Evolutionary conservation across 225 moss, liverwort and hornwort genomes (phyloP).

Genomic region (Thuidium tamariscinum): DNA sequence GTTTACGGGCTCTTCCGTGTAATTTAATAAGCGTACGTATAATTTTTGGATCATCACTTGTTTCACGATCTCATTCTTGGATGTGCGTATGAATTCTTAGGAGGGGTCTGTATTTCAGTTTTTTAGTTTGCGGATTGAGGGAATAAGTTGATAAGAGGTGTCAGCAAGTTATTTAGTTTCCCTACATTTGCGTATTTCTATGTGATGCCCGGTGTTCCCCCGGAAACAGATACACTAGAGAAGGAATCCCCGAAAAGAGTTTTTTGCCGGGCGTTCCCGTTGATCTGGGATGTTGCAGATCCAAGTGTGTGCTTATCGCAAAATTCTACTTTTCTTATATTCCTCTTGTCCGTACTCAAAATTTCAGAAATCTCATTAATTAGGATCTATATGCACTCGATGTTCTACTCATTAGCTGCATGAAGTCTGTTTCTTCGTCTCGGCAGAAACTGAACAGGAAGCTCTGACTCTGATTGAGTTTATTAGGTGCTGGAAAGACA

Average conservation of each 20-base stretch:
- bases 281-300: background rate
- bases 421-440: background rate
- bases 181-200: background rate
- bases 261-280: background rate
- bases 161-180: background rate
- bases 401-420: background rate
- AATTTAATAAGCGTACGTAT: background rate
- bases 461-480: background rate
- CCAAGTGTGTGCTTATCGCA: background rate
- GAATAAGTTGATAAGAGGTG: background rate
- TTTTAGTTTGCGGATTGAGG: background rate
- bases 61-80: background rate
- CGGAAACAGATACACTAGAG: background rate
- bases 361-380: background rate
- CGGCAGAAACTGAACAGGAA: background rate
- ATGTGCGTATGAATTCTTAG: background rate
- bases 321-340: background rate
- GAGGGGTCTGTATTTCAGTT: background rate
- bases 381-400: background rate
- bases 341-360: background rate
- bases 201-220: no score
- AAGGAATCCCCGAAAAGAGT: background rate
- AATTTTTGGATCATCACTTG: background rate
- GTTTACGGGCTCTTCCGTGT: background rate
- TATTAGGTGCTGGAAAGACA: background rate